Evolutionary conservation across 2,329 filamentous ascomycete genomes (phyloP).

Genomic region (Cladophialophora bantiana): DNA sequence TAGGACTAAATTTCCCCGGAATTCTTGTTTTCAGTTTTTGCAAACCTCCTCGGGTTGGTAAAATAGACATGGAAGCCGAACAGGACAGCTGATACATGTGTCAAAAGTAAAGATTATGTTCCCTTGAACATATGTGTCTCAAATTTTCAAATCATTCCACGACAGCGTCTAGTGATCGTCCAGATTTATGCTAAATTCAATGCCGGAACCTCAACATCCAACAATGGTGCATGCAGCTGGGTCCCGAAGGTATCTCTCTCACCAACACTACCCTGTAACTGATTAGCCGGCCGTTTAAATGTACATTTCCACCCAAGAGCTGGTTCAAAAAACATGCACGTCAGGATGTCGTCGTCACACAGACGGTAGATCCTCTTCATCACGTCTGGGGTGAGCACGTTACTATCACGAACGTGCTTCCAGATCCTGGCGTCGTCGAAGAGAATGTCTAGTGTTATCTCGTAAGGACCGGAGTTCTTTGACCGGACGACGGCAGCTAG

Average conservation of each 20-base stretch:
- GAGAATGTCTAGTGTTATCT: constrained; percentile 61
- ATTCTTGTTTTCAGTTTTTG: no score
- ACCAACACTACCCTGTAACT: constrained; percentile 42
- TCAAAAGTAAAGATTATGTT: no score
- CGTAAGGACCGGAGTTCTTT: constrained; percentile 61
- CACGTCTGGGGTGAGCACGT: constrained; percentile 45
- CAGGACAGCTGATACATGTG: no score
- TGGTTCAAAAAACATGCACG: constrained; percentile 52
- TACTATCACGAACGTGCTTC: constrained; percentile 45
- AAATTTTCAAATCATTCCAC: no score
- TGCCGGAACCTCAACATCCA: constrained; percentile 17
- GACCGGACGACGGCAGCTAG: constrained; percentile 54
- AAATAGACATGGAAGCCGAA: no score
- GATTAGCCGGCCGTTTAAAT: constrained; percentile 44
- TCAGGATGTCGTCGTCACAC: constrained; percentile 42
- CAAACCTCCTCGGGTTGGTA: no score
- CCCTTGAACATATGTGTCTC: no score
- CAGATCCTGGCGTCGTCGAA: constrained; percentile 51
- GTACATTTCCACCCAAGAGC: constrained; percentile 58
- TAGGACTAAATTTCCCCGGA: no score
- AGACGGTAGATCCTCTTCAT: constrained; percentile 41
- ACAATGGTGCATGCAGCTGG: constrained; percentile 49
- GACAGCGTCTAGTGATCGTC: no score
- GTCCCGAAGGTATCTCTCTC: constrained; percentile 51
- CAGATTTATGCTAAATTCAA: background rate